Percentiles rank a stretch among this genome's conserved stretches.
Evolutionary conservation across 495 filamentous ascomycete species (phyloP).

Genomic region (Aspergillus diversus): DNA sequence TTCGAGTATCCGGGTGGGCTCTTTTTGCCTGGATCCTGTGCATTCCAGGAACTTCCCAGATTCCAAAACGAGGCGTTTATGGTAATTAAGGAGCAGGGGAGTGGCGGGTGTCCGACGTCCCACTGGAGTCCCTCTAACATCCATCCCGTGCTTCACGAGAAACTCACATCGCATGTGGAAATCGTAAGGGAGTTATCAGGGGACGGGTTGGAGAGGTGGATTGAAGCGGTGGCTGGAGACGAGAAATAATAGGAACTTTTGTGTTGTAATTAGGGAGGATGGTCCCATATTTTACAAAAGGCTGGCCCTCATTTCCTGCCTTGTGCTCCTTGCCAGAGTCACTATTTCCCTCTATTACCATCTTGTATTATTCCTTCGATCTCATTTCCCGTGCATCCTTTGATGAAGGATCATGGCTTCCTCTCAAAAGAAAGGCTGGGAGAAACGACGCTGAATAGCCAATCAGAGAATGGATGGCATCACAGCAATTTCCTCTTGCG

Average conservation of each 20-base stretch:
- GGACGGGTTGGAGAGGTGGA: neutral
- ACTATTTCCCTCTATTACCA: no score
- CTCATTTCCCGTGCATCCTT: no score
- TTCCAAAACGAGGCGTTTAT: neutral
- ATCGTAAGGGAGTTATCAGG: neutral
- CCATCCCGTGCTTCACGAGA: neutral
- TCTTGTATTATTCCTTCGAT: no score
- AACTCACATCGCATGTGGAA: neutral
- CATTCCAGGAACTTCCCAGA: neutral
- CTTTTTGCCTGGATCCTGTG: neutral
- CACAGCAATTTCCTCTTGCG: neutral
- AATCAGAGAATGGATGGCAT: neutral
- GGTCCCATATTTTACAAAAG: no score
- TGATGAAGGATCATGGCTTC: no score
- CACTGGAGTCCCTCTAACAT: neutral
- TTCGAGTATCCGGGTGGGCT: neutral
- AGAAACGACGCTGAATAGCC: neutral
- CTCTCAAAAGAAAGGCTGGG: no score
- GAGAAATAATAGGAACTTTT: neutral
- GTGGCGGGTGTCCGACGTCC: neutral
- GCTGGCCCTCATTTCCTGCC: no score
- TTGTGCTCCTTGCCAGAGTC: no score
- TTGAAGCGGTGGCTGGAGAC: neutral
- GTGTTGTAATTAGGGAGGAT: neutral
- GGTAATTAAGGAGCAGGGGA: neutral